Evolutionary conservation across 108 stramenopile species (phyloP).

Genomic region (Chaetoceros muelleri): DNA sequence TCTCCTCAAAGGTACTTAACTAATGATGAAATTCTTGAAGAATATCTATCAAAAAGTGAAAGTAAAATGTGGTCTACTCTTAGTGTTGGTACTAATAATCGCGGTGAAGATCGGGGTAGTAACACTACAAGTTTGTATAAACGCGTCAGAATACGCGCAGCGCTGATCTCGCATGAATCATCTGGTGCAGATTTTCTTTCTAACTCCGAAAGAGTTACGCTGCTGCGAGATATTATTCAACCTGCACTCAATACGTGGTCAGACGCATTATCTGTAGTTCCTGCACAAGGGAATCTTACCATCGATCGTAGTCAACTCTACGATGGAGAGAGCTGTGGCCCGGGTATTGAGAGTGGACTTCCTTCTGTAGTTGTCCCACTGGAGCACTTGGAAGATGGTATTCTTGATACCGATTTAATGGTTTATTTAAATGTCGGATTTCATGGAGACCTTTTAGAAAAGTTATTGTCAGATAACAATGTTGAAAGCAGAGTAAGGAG

Average conservation of each 20-base stretch:
- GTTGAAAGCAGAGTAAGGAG: neutral
- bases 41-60: neutral
- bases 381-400: slow-evolving; percentile 39
- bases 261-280: slow-evolving; percentile 57
- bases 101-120: neutral
- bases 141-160: slow-evolving; percentile 58
- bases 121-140: slow-evolving; percentile 26
- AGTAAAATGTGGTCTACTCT: neutral
- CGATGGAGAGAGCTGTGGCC: slow-evolving; percentile 62
- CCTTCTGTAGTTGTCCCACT: slow-evolving; percentile 51
- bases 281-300: slow-evolving; percentile 53
- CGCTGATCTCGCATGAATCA: slow-evolving; percentile 41
- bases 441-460: neutral
- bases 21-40: neutral
- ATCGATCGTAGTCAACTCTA: slow-evolving; percentile 55
- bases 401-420: slow-evolving; percentile 58
- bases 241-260: slow-evolving; percentile 75
- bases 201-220: slow-evolving; percentile 21
- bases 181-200: slow-evolving; percentile 37
- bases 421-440: slow-evolving; percentile 68
- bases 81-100: neutral
- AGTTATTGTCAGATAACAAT: neutral
- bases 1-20: too few species aligned
- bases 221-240: slow-evolving; percentile 61
- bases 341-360: slow-evolving; percentile 57